These are phyloP conservation scores for Mercurialis annua DNA, from an alignment of 345 rosid genomes.

Conservation along the genomic window DNA sequence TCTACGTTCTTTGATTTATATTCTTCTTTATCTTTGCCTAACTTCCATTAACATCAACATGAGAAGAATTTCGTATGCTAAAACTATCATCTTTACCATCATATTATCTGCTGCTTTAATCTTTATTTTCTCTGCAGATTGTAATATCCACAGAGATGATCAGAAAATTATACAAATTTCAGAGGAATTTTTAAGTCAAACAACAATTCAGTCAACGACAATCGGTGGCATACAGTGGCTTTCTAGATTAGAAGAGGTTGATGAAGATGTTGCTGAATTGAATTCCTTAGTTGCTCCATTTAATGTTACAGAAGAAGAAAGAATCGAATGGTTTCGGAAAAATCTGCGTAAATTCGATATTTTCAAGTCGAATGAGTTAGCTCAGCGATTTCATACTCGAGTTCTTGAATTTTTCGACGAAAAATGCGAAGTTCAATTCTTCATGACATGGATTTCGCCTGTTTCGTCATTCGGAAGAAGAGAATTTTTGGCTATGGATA, in stretches of 20 bases:
- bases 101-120: constrained; percentile 32
- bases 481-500: constrained; percentile 54
- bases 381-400: constrained; percentile 48
- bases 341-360: constrained; percentile 43
- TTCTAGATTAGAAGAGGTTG: constrained; percentile 28
- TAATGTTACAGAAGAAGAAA: constrained; percentile 40
- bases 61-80: constrained; percentile 25
- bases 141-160: constrained; percentile 25
- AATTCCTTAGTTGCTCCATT: constrained; percentile 42
- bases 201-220: constrained; percentile 13
- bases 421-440: constrained; percentile 53
- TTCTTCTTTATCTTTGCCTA: not conserved
- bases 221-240: constrained; percentile 23
- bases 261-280: constrained; percentile 18
- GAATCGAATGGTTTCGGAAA: constrained; percentile 45
- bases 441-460: constrained; percentile 86
- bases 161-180: constrained; percentile 8
- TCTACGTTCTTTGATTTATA: not conserved
- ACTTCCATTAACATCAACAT: not conserved
- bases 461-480: constrained; percentile 45
- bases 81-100: constrained; percentile 23
- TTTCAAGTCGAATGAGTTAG: constrained; percentile 45
- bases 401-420: constrained; percentile 45
- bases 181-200: constrained; percentile 14
- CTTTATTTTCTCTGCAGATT: constrained; percentile 38